Percentiles rank a stretch among this genome's conserved stretches.
Evolutionary conservation across 768 basidiomycete genomes (phyloP).

Genomic region (Pulveroboletus sp.): DNA sequence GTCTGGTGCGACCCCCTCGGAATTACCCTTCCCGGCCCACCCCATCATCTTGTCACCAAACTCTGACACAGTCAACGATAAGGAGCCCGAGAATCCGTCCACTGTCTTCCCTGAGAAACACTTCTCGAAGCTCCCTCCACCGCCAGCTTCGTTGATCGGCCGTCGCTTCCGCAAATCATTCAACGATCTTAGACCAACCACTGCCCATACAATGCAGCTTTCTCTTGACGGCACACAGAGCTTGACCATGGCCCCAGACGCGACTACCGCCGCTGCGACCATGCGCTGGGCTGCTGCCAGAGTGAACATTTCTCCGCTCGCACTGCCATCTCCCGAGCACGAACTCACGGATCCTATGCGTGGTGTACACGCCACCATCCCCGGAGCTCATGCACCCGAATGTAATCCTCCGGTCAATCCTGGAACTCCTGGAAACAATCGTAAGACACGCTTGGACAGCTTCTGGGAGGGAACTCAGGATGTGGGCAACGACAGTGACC

Average conservation of each 20-base stretch:
- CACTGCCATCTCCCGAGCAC: conserved; percentile 85
- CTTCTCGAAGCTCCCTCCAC: conserved; percentile 24
- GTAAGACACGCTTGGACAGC: conserved; percentile 56
- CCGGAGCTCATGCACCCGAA: conserved; percentile 49
- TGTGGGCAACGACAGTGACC: conserved; percentile 39
- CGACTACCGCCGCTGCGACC: conserved; percentile 69
- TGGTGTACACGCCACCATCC: conserved; percentile 61
- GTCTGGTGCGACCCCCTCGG: conserved; percentile 6
- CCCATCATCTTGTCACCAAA: conserved; percentile 8
- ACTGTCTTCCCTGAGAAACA: conserved; percentile 26
- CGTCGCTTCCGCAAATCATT: conserved; percentile 47
- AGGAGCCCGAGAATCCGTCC: conserved; percentile 16
- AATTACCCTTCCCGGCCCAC: conserved; percentile 8
- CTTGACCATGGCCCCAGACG: conserved; percentile 42
- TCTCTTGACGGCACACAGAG: conserved; percentile 28
- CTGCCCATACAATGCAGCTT: conserved; percentile 25
- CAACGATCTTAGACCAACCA: conserved; percentile 38
- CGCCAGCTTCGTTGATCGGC: conserved; percentile 25
- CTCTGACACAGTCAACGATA: conserved; percentile 15
- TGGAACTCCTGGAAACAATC: conserved; percentile 44
- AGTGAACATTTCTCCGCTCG: conserved; percentile 80
- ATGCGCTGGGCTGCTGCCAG: conserved; percentile 83
- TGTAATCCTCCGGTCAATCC: conserved; percentile 35
- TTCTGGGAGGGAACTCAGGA: conserved; percentile 80
- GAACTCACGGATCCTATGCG: conserved; percentile 91